phyloP scores from a whole-genome alignment of 2,329 filamentous ascomycete genomes.

The Botrytis galanthina region DNA sequence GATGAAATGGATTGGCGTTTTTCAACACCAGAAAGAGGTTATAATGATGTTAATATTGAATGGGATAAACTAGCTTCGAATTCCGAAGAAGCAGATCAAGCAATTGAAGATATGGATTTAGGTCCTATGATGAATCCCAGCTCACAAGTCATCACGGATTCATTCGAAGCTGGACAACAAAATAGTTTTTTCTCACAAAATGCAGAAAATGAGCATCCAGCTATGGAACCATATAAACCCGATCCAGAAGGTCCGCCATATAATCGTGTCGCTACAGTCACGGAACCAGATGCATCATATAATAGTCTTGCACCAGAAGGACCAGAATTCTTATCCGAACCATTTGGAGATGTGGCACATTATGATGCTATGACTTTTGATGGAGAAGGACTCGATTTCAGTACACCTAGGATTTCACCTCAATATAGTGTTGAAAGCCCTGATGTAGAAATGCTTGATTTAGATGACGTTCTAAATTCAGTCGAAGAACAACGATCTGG shows the following conservation, averaged over 20 bases:
- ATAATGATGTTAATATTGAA: not conserved
- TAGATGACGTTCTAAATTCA: not conserved
- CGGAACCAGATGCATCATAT: not conserved
- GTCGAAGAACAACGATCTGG: not conserved
- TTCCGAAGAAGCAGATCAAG: not conserved
- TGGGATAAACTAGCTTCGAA: not conserved
- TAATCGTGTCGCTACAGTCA: not conserved
- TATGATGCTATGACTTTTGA: not conserved
- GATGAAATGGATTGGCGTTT: not conserved
- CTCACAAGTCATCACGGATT: not conserved
- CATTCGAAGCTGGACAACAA: not conserved
- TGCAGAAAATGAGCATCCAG: not conserved
- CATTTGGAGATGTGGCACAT: constrained; percentile 9
- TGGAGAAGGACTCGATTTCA: not conserved
- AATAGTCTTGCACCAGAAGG: not conserved
- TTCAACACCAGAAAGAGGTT: not conserved
- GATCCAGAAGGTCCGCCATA: not conserved
- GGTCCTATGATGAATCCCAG: constrained; percentile 3
- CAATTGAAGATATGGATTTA: not conserved
- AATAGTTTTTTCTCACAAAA: not conserved
- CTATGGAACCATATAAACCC: not conserved
- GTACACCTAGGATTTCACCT: no score
- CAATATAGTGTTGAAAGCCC: not conserved
- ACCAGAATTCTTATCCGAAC: not conserved
- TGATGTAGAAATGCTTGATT: not conserved